Base-by-base conservation (phyloP, 306 rosid species). In the Citrullus colocynthis region DNA sequence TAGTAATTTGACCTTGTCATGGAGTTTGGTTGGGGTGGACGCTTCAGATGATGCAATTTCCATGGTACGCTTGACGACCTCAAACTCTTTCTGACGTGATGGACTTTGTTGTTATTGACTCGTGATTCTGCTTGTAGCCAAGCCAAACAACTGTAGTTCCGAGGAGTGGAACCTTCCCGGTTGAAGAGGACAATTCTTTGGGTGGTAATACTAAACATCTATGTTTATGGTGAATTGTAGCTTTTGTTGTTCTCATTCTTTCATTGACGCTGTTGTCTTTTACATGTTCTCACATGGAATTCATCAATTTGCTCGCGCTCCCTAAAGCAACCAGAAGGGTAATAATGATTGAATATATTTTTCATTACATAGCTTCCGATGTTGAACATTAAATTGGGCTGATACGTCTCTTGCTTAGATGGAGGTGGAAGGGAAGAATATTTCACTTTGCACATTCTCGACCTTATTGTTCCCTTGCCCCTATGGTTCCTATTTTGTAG, bases 251-350 rank as follows among this genome's bases (percentile, higher is more conserved):
- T 72, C 24, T 80, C 51, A 49, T 49, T 82, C 54, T 55, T 24
- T 39, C 32, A 30, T 37, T 83, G 41, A 76, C 79, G 36, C 75
- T 64, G 7, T 77, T 81, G 42, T 81, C 52, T 56, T 57, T n/a
- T 84, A 86, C 85, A 92, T 95, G 77, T 78, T 76, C 79, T 80
- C 83, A 9, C 6, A 79, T 65, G 82, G 74, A 71, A 62, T 78
- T 78, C 84, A 60, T 80, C 62, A 90, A 80, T 77, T 80, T 80
- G 80, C 84, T 87, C 58, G 82, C 83, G 20, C 60, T 72, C 60
- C 60, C 24, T 17, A 85, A 69, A 44, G 83, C 69, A 78, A 84
- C 85, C 73, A 87, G 96, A 80, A 89, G 96, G 98, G 99, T 96
- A 86, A 88, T 95, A 84, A 87, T 85, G 62, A 32, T 6, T 20